These are phyloP conservation scores for Limnomonas spitsbergensis DNA, from an alignment of 139 green algal species.

Conservation along the genomic window DNA sequence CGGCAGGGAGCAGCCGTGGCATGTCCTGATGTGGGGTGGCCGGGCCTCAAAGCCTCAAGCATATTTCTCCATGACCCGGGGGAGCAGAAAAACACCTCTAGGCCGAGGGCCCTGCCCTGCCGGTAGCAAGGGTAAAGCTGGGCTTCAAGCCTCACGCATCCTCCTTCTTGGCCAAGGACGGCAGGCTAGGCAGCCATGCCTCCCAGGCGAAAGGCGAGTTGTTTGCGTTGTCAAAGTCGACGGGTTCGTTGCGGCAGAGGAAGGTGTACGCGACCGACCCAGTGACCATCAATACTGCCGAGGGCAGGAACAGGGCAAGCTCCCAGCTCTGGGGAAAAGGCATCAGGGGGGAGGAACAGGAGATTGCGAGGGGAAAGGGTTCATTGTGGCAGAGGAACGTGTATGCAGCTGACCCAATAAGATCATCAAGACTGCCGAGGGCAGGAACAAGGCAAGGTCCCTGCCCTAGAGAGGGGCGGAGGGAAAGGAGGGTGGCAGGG, in stretches of 20 bases:
- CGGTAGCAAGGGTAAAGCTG: too few relatives aligned
- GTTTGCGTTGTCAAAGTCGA: slow-evolving; percentile 19
- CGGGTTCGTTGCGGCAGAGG: slow-evolving; percentile 40
- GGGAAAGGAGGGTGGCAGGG: too few relatives aligned
- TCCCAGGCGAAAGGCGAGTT: slow-evolving; percentile 16
- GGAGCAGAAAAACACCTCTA: too few relatives aligned
- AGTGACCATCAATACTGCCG: slow-evolving; percentile 67
- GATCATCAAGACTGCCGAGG: slow-evolving; percentile 70
- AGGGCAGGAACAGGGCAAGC: slow-evolving; percentile 77
- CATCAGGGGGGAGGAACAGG: neutral
- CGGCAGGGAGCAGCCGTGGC: too few relatives aligned
- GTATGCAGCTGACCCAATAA: slow-evolving; percentile 51
- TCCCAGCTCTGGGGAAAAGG: slow-evolving; percentile 61
- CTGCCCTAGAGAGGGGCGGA: too few relatives aligned
- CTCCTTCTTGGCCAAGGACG: too few relatives aligned
- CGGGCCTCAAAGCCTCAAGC: too few relatives aligned
- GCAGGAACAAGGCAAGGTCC: slow-evolving; percentile 76
- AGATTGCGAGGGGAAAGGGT: slow-evolving; percentile 18
- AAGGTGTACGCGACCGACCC: slow-evolving; percentile 50
- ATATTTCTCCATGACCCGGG: too few relatives aligned
- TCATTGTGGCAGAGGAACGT: slow-evolving; percentile 39
- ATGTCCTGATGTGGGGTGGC: too few relatives aligned
- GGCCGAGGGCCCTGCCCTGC: too few relatives aligned
- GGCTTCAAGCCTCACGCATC: too few relatives aligned
- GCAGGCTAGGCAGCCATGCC: neutral